Evolutionary conservation across 257 asterid species (phyloP), one percentile per base, ranked within the genome.

Genomic region (Striga asiatica): DNA sequence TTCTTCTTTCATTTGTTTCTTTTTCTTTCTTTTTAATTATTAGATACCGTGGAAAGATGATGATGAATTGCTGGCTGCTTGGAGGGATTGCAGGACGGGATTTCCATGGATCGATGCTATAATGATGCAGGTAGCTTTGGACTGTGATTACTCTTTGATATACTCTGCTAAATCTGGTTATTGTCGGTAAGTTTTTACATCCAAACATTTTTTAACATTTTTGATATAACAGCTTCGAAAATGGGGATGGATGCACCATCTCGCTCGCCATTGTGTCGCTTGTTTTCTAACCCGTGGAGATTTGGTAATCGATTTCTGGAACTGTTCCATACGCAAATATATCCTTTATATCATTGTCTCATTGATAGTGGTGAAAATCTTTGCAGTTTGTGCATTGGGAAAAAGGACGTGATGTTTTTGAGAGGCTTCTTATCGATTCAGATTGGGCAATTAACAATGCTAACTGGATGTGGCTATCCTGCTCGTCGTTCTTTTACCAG

Each of bases 241-340:
- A 54, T 91, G 96, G 95, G 98, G 98, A 18, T 91, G 98, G 98
- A 82, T 91, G 77, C 98, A 91, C 76, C 97, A 87, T 76, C 98
- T 91, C 66, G 98, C 97, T 42, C 76, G 96, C 24, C 98, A 91
- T 27, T 76, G 88, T 76, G 98, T 87, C 60, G 96, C 98, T 28
- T 91, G 98, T 69, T 91, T 91, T 64, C 64, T 91, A 29, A 91
- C 96, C 60, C 98, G 96, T 24, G 98, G 98, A 61, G 98, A 91
- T 74, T 67, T 91, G 96, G 98, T 87, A 76, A 61, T 50, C 18
- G 6, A 51, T 28, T 48, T 61, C 64, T 31, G 13, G 28, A 35
- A 29, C 27, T 59, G 11, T 55, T 29, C 21, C 57, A 6, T 37
- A 35, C 37, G 17, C 16, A 25, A 29, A 42, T 49, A 25, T 46